phyloP scores from a whole-genome alignment of 225 moss, liverwort and hornwort species.

The Pseudisothecium myosuroides region DNA sequence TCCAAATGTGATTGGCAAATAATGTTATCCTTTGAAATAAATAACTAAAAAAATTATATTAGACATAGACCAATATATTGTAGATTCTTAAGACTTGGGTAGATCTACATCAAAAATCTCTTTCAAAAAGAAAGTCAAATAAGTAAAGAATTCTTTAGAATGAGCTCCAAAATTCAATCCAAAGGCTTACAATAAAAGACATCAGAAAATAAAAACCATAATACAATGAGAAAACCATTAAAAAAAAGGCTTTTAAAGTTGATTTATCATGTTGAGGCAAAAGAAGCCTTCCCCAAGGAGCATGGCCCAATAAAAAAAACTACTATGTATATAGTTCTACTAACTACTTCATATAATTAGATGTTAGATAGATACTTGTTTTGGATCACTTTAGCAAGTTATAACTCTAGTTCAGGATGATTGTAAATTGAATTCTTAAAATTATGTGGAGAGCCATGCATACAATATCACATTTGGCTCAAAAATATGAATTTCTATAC shows the following conservation, averaged over 20 bases:
- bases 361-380: background rate
- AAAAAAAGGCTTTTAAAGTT: background rate
- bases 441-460: background rate
- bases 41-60: background rate
- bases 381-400: background rate
- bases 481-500: background rate
- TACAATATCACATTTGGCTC: background rate
- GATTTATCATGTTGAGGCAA: background rate
- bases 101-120: background rate
- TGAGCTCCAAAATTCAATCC: background rate
- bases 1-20: background rate
- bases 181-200: background rate
- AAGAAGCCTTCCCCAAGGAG: background rate
- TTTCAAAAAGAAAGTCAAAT: background rate
- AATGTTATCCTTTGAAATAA: background rate
- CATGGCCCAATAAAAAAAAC: no score
- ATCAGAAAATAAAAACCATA: background rate
- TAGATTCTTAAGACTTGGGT: background rate
- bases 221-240: background rate
- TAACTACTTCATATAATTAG: background rate
- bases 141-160: background rate
- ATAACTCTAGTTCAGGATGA: background rate
- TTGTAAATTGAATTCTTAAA: background rate
- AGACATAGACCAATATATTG: background rate
- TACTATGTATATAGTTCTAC: no score